Conservation (phyloP, 1,139 yeast species). For the Hansenula sp. region DNA sequence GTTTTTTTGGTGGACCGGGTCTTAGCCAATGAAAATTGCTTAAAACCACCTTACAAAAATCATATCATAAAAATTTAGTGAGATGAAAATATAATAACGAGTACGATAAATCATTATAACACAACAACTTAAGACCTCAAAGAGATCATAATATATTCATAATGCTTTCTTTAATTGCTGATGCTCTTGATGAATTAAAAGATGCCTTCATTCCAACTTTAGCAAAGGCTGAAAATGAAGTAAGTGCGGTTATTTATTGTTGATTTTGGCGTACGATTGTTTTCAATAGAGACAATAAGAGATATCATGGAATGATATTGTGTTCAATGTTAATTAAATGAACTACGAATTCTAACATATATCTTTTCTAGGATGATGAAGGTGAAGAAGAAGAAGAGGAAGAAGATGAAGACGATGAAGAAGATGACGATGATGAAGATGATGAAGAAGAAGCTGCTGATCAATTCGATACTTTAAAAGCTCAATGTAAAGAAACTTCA, state of each 20-base stretch:
- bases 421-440: conserved; percentile 63
- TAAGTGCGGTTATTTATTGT: too few relatives aligned
- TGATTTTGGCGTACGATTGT: too few relatives aligned
- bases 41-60: conserved; percentile 3
- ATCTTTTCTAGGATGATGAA: not conserved
- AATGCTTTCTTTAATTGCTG: conserved; percentile 56
- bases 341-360: not conserved
- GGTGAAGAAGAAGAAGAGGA: conserved; percentile 22
- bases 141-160: too few relatives aligned
- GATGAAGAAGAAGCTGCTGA: conserved; percentile 64
- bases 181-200: conserved; percentile 62
- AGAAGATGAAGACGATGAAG: conserved; percentile 58
- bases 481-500: conserved; percentile 55
- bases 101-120: too few relatives aligned
- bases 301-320: too few relatives aligned
- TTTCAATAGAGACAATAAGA: too few relatives aligned
- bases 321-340: too few relatives aligned
- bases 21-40: conserved; percentile 14
- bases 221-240: conserved; percentile 68
- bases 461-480: conserved; percentile 55
- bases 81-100: not conserved
- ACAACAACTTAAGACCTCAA: too few relatives aligned
- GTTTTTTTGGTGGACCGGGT: not conserved
- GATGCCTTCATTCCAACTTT: conserved; percentile 77
- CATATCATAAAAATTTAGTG: conserved; percentile 1